These are phyloP conservation scores for Emmonsiellopsis sp. DNA, from an alignment of 2,329 filamentous ascomycete genomes.

Conservation along the genomic window DNA sequence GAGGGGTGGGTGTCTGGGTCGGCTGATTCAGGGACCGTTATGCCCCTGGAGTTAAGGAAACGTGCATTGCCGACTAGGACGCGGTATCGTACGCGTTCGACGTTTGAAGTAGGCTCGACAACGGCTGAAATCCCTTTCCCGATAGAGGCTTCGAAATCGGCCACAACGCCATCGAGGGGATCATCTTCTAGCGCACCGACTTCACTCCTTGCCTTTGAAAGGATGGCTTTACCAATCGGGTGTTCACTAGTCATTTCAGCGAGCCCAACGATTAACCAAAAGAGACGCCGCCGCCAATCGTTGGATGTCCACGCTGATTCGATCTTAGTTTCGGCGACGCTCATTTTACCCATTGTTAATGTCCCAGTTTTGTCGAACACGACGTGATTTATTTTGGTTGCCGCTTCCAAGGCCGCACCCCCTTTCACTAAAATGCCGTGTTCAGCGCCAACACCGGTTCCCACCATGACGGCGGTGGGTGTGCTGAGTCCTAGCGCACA, in stretches of 20 bases:
- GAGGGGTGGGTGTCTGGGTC: constrained; percentile 24
- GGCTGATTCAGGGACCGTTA: constrained; percentile 39
- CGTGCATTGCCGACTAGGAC: constrained; percentile 76
- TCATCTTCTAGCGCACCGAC: constrained; percentile 63
- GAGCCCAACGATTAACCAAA: constrained; percentile 96
- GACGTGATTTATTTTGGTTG: constrained; percentile 53
- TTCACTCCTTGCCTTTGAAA: constrained; percentile 63
- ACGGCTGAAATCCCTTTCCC: constrained; percentile 76
- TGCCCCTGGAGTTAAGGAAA: constrained; percentile 62
- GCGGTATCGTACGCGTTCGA: constrained; percentile 61
- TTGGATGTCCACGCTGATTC: constrained; percentile 59
- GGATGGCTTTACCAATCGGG: constrained; percentile 83
- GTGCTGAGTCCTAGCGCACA: constrained; percentile 94
- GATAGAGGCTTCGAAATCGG: constrained; percentile 73
- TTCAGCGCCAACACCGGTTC: constrained; percentile 91
- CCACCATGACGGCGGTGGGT: constrained; percentile 97
- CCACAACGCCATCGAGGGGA: constrained; percentile 70
- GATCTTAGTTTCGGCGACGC: constrained; percentile 63
- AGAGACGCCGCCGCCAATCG: constrained; percentile 61
- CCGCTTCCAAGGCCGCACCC: constrained; percentile 78
- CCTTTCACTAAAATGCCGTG: constrained; percentile 98
- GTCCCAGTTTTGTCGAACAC: constrained; percentile 79
- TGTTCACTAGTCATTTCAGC: constrained; percentile 94
- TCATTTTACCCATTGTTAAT: constrained; percentile 90
- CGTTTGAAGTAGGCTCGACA: constrained; percentile 64